Evolutionary conservation across 805 yeast species (phyloP).

Genomic region (Yamadazyma olivae): DNA sequence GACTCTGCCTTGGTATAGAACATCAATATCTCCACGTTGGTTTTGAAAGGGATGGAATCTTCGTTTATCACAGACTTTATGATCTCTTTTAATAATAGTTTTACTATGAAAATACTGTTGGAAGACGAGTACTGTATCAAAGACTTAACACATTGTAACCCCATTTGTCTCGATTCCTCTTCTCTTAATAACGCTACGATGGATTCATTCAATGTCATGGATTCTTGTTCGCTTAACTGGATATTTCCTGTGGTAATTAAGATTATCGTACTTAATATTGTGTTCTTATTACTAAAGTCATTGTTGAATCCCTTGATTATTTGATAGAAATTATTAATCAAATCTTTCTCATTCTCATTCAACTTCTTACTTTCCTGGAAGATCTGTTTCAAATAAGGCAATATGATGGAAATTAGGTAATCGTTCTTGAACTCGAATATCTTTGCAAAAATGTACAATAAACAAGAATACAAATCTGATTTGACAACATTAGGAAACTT

Average conservation of each 20-base stretch:
- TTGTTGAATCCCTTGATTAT: slow-evolving; percentile 18
- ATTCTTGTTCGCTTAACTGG: slow-evolving; percentile 21
- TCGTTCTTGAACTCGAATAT: slow-evolving; percentile 46
- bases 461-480: slow-evolving; percentile 67
- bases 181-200: slow-evolving; percentile 22
- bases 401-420: slow-evolving; percentile 44
- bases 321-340: slow-evolving; percentile 25
- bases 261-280: slow-evolving; percentile 32
- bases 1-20: slow-evolving; percentile 36
- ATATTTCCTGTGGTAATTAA: slow-evolving; percentile 35
- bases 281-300: slow-evolving; percentile 19
- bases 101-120: slow-evolving; percentile 32
- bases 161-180: slow-evolving; percentile 23
- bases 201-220: slow-evolving; percentile 17
- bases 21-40: slow-evolving; percentile 49
- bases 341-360: slow-evolving; percentile 7
- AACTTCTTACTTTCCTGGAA: slow-evolving; percentile 21
- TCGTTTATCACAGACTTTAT: slow-evolving; percentile 25
- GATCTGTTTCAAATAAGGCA: slow-evolving; percentile 39
- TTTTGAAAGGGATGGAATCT: slow-evolving; percentile 9
- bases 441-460: slow-evolving; percentile 59
- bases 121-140: slow-evolving; percentile 39
- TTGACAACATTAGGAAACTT: slow-evolving; percentile 67
- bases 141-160: slow-evolving; percentile 58
- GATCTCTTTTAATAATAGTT: slow-evolving; percentile 44